Evolutionary conservation across 169 alveolate species (phyloP), one percentile per base, ranked within the genome.

Genomic region (Plasmodium relictum): DNA sequence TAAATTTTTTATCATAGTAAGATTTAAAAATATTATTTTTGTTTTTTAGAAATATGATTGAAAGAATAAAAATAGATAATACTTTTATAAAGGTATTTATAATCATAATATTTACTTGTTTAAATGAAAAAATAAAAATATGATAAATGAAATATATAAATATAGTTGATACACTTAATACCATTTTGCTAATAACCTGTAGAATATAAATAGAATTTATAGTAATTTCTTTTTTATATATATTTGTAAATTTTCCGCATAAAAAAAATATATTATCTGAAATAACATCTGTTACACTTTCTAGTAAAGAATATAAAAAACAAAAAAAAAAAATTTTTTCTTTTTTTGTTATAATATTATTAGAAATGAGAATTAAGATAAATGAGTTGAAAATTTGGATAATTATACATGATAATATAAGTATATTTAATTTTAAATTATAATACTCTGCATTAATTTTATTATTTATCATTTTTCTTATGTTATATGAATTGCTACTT

Each of bases 181-280:
- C 71, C 92, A 86, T 86, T 61, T 86, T 86, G 50, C 92, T 71
- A 26, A 69, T 59, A n/a, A 86, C 92, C 58, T 86, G 92, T 70
- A 86, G 44, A 59, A 59, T 54, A 56, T 86, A 86, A 18, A 86
- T 71, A 50, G 88, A 50, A 63, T 70, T 86, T 39, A 71, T 22
- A 31, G 58, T 86, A 50, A 86, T 58, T 71, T 86, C 92, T 20
- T 58, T 86, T 86, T 71, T 86, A 66, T 86, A 86, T 58, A 86
- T 70, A 42, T 71, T 59, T 24, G 92, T 86, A 86, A 70, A 65
- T 71, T 86, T 86, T 12, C 92, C 92, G 70, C 92, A 86, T 62
- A 86, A 73, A 73, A 86, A 86, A 86, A 86, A 86, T 26, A 86
- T 86, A 70, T 86, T 86, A 26, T 86, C 92, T 31, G 92, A 86